Percentiles rank a stretch among this genome's conserved stretches.
Evolutionary conservation across 148 eudicot species (phyloP).

Genomic region (Vaccinium darrowii): DNA sequence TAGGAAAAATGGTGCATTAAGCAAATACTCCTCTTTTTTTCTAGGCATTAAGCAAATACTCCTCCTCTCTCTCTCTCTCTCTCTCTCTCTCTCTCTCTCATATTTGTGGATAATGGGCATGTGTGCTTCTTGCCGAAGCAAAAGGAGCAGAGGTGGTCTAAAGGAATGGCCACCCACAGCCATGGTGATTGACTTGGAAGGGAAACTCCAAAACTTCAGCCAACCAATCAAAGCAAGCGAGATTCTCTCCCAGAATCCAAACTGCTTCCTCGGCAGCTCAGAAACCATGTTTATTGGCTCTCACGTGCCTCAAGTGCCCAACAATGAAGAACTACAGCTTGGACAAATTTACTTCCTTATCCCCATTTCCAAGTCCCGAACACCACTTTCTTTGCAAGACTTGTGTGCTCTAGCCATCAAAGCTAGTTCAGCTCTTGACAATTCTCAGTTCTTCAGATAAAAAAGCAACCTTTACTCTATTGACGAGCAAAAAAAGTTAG

Average conservation of each 20-base stretch:
- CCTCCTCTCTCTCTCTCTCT: neutral
- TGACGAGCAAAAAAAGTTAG: neutral
- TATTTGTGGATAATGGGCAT: constrained; percentile 13
- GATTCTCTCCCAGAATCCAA: constrained; percentile 34
- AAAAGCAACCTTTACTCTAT: neutral
- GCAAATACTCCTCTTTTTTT: neutral
- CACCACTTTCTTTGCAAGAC: constrained; percentile 46
- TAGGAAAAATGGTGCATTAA: too few species aligned
- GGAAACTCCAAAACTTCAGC: constrained; percentile 44
- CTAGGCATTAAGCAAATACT: neutral
- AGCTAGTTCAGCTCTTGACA: constrained; percentile 40
- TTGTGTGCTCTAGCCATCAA: constrained; percentile 53
- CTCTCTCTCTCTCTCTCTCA: neutral
- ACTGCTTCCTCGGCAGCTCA: constrained; percentile 46
- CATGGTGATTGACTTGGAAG: constrained; percentile 43
- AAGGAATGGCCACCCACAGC: constrained; percentile 31
- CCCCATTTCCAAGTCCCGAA: constrained; percentile 40
- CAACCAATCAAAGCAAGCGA: constrained; percentile 40
- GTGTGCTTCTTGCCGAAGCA: constrained; percentile 21
- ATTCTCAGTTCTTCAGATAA: neutral
- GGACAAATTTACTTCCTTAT: constrained; percentile 58
- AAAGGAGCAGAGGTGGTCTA: constrained; percentile 26
- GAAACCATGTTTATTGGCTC: constrained; percentile 52
- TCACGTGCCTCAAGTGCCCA: constrained; percentile 28
- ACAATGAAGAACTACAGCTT: constrained; percentile 41